Conservation (phyloP, 2,329 filamentous ascomycete species). For the Claviceps arundinis region DNA sequence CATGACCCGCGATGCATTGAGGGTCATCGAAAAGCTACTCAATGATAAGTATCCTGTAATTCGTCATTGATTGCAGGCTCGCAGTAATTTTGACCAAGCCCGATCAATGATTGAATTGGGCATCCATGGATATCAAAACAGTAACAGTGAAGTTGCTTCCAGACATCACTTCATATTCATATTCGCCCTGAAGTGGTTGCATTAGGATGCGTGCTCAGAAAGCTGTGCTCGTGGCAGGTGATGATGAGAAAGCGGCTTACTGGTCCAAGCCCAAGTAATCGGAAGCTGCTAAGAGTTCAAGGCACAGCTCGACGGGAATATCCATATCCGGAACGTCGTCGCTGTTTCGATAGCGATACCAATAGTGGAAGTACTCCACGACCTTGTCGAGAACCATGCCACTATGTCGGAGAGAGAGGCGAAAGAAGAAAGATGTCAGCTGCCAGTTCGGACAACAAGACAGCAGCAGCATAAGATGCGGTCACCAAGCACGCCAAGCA, state of each 20-base stretch:
- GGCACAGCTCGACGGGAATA: constrained; percentile 62
- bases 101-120: not conserved
- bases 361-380: constrained; percentile 74
- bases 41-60: not conserved
- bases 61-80: not conserved
- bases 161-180: constrained; percentile 22
- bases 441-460: constrained; percentile 2
- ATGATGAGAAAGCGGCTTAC: constrained; percentile 17
- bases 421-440: constrained; percentile 5
- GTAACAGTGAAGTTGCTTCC: not conserved
- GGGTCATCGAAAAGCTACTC: not conserved
- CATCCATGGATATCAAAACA: not conserved
- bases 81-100: not conserved
- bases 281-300: constrained; percentile 65
- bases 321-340: constrained; percentile 71
- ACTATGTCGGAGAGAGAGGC: constrained; percentile 29
- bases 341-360: constrained; percentile 56
- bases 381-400: constrained; percentile 66
- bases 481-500: not conserved
- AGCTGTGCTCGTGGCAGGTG: not conserved
- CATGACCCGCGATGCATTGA: not conserved
- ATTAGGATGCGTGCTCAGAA: constrained; percentile 14
- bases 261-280: constrained; percentile 61
- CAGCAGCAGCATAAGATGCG: not conserved
- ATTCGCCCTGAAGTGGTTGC: constrained; percentile 18